phyloP scores from a whole-genome alignment of 1,139 yeast genomes.

The Hemisphaericaspora lyxosophila region DNA sequence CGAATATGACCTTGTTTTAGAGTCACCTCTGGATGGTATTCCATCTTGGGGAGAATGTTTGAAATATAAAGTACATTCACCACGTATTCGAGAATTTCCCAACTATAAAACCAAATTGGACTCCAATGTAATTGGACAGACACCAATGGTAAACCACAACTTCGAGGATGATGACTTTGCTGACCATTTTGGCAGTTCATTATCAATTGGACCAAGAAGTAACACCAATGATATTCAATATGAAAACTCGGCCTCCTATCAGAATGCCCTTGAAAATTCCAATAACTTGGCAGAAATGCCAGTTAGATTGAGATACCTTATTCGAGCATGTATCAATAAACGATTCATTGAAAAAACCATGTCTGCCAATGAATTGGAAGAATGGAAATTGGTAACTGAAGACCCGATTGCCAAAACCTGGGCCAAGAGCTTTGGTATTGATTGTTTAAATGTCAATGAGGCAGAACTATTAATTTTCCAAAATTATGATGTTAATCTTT shows the following conservation, averaged over 20 bases:
- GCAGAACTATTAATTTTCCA: conserved; percentile 48
- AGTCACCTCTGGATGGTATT: conserved; percentile 41
- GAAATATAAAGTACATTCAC: conserved; percentile 44
- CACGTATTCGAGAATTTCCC: conserved; percentile 49
- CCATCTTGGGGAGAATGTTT: conserved; percentile 53
- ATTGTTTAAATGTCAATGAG: conserved; percentile 51
- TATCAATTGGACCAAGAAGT: conserved; percentile 12
- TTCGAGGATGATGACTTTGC: conserved; percentile 4
- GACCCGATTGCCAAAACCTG: conserved; percentile 53
- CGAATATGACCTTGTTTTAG: conserved; percentile 27
- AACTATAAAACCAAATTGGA: conserved; percentile 39
- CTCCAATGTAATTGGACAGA: conserved; percentile 24
- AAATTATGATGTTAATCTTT: conserved; percentile 34
- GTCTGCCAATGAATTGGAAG: conserved; percentile 17
- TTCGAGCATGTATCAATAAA: conserved; percentile 53
- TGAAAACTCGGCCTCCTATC: conserved; percentile 32
- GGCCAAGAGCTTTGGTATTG: conserved; percentile 55
- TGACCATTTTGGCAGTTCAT: conserved; percentile 11
- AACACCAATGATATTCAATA: conserved; percentile 31
- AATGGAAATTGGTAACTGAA: conserved; percentile 58
- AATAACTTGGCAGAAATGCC: conserved; percentile 50
- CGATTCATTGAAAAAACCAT: conserved; percentile 31
- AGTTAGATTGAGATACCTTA: conserved; percentile 43
- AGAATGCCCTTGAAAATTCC: conserved; percentile 27
- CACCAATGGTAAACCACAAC: background rate